Base-by-base conservation (phyloP, 106 monocot species). In the Allium sativum region DNA sequence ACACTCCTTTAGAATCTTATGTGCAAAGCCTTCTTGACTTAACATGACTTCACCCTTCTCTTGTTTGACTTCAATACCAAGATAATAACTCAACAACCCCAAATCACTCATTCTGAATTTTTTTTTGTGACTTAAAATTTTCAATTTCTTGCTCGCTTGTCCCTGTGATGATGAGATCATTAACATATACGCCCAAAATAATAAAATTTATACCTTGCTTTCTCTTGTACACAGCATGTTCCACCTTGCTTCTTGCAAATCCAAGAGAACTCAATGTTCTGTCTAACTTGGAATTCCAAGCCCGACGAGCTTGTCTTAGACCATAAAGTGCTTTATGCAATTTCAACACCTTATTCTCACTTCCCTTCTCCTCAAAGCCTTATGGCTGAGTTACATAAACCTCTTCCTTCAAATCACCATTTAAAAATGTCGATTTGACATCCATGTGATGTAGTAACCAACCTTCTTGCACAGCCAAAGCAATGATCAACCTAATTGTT, bases 61-160 rank as follows among this genome's bases (percentile, higher is more conserved):
- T 12, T 80, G 75, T 0, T 8, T 6, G 3, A 80, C 75, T 44
- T 80, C 65, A 7, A n/a, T n/a, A n/a, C n/a, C n/a, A n/a, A n/a
- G n/a, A n/a, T n/a, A n/a, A n/a, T n/a, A n/a, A n/a, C n/a, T n/a
- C n/a, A n/a, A n/a, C n/a, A n/a, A n/a, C n/a, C n/a, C n/a, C n/a
- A n/a, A n/a, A n/a, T n/a, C n/a, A 61, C 42, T 61, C 21, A 7
- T 43, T 20, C 18, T 16, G 48, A 50, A 65, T 50, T 50, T 50
- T 15, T 3, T 10, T 65, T 44, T 65, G 43, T 12, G 10, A 10
- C 48, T 65, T 65, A 10, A 65, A 65, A 14, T n/a, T n/a, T n/a
- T n/a, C n/a, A n/a, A n/a, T n/a, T n/a, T n/a, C n/a, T n/a, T n/a
- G n/a, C n/a, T n/a, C 12, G 18, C 15, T 5, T 15, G 2, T 45